phyloP scores from a whole-genome alignment of 2,329 filamentous ascomycete species.

The Colletotrichum sidae region DNA sequence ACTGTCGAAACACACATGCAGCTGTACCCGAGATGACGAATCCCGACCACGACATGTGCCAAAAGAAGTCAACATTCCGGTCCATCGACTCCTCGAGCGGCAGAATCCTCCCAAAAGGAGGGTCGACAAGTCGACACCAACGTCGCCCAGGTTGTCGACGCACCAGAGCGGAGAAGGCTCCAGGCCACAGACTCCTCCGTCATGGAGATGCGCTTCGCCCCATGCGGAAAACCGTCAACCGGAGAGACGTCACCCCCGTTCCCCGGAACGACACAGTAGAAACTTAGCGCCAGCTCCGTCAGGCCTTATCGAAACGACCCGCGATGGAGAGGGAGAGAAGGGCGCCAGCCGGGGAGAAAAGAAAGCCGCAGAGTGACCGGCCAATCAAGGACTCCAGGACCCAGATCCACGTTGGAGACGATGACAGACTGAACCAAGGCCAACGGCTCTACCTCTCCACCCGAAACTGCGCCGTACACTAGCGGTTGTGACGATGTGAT shows the following conservation, averaged over 20 bases:
- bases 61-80: too few relatives aligned
- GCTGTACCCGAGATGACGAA: too few relatives aligned
- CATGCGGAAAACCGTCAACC: conserved; percentile 9
- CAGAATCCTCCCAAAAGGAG: too few relatives aligned
- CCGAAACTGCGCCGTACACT: too few relatives aligned
- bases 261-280: conserved; percentile 15
- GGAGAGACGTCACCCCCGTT: conserved; percentile 17
- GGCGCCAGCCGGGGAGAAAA: conserved; percentile 21
- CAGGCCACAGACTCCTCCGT: background rate
- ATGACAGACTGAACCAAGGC: too few relatives aligned
- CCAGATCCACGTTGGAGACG: too few relatives aligned
- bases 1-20: too few relatives aligned
- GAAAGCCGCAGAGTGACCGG: conserved; percentile 3
- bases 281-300: conserved; percentile 1
- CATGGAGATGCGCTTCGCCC: conserved; percentile 8
- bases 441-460: too few relatives aligned
- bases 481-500: too few relatives aligned
- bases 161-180: conserved; percentile 10
- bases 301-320: conserved; percentile 22
- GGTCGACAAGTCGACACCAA: background rate
- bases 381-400: too few relatives aligned
- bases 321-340: conserved; percentile 21
- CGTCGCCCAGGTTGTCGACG: conserved; percentile 11
- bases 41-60: too few relatives aligned
- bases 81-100: too few relatives aligned